phyloP scores from a whole-genome alignment of 352 stramenopile genomes.

The Plasmopara viticola region DNA sequence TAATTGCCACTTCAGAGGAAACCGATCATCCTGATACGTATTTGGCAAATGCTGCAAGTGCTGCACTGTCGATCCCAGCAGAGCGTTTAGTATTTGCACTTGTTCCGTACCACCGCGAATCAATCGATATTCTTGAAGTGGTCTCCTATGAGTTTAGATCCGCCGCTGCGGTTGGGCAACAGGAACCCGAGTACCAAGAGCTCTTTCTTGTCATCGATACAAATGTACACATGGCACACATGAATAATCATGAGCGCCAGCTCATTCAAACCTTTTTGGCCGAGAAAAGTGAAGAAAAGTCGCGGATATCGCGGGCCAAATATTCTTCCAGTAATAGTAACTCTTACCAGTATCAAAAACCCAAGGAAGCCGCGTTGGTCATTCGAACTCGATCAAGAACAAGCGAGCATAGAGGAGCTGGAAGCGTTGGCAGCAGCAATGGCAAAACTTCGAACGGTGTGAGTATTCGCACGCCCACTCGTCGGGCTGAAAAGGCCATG shows the following conservation, averaged over 20 bases:
- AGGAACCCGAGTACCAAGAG: conserved; percentile 52
- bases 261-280: conserved; percentile 50
- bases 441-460: conserved; percentile 46
- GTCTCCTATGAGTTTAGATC: conserved; percentile 39
- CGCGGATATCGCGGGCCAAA: conserved; percentile 33
- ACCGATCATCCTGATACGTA: conserved; percentile 30
- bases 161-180: conserved; percentile 17
- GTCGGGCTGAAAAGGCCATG: conserved; percentile 16
- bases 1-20: conserved; percentile 36
- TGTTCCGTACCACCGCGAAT: conserved; percentile 55
- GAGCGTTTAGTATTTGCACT: conserved; percentile 52
- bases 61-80: conserved; percentile 37
- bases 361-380: conserved; percentile 69
- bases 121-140: conserved; percentile 72
- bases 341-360: conserved; percentile 61
- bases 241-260: conserved; percentile 40
- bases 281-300: conserved; percentile 58
- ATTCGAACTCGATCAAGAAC: conserved; percentile 73
- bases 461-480: conserved; percentile 44
- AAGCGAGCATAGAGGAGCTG: conserved; percentile 39
- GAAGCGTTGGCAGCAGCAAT: conserved; percentile 47
- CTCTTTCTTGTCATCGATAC: conserved; percentile 63
- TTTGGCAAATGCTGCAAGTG: conserved; percentile 30
- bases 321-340: conserved; percentile 38
- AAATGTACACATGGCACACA: conserved; percentile 28